Evolutionary conservation across 1,139 yeast species (phyloP), one percentile per base, ranked within the genome.

Genomic region (Saccharomyces hybrid): DNA sequence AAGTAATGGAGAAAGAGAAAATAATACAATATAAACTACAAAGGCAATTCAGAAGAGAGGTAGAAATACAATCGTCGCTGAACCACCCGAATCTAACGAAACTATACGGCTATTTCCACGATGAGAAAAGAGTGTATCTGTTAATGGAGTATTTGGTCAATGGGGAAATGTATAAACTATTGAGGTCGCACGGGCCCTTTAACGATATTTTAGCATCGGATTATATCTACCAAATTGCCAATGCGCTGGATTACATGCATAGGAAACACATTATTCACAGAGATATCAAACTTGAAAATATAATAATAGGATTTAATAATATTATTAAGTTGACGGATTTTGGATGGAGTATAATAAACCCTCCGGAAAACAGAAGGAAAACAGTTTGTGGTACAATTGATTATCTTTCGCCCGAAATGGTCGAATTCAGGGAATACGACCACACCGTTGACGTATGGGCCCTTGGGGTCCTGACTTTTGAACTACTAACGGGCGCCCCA

Each of bases 311-410:
- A 5, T 78, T 83, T 54, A 81, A 88, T 65, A 87, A 89, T 61
- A 77, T 78, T 42, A 77, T 91, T 51, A 90, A 89, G 66, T 78
- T 93, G 47, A 86, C 97, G 47, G 99, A 93, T 70, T 93, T 93
- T 70, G 99, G 99, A 11, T 93, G 98, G 98, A 87, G 96, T 55
- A 95, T 91, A 0, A 86, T 77, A 58, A 79, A 81, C 1, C 82
- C 84, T 1, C 68, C 75, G 2, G 67, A 66, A 0, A 72, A 75
- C 0, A 73, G 83, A 59, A 74, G 98, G 62, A 78, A 83, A 19
- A 93, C 99, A 0, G 81, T 93, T 73, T 93, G 99, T 71, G 99
- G 99, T 0, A 93, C 99, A 0, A 75, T 93, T 46, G 99, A 93
- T 69, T 93, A 93, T 65, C 72, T 93, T 14, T 95, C 99, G 0